A percentile compares a stretch with the other conserved stretches of the same genome.
Conservation (phyloP, 2,329 filamentous ascomycete species). For the Neonectria hederae region DNA sequence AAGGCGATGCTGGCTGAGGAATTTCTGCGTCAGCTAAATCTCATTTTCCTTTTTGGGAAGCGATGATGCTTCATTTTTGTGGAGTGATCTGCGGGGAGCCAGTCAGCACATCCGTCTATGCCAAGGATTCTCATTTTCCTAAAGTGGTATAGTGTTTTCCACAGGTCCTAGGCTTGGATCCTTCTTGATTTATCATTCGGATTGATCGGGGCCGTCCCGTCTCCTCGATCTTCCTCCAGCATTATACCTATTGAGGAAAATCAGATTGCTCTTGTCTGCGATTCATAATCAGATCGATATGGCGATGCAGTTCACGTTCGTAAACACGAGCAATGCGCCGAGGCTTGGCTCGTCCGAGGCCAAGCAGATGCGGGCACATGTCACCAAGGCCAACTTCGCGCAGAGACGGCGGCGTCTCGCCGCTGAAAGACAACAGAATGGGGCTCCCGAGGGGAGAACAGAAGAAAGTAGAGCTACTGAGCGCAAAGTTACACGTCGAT, state of each 20-base stretch:
- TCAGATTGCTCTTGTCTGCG: neutral
- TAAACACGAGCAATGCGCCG: slow-evolving; percentile 31
- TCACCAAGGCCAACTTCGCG: slow-evolving; percentile 34
- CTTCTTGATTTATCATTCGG: neutral
- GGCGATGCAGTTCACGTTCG: slow-evolving; percentile 27
- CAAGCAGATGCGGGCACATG: slow-evolving; percentile 32
- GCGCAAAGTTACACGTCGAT: too few relatives aligned
- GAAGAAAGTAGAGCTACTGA: neutral
- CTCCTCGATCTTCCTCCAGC: neutral
- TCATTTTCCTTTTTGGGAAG: slow-evolving; percentile 25
- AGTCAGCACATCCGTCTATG: neutral
- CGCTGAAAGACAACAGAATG: slow-evolving; percentile 1
- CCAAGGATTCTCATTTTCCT: slow-evolving; percentile 32
- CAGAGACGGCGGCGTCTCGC: slow-evolving; percentile 24
- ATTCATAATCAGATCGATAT: slow-evolving; percentile 1
- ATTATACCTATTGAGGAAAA: neutral
- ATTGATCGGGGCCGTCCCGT: neutral
- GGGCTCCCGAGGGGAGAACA: fast-evolving
- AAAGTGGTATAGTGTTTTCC: slow-evolving; percentile 16
- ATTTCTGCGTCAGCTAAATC: neutral
- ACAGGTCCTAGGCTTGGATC: neutral
- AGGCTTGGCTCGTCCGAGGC: slow-evolving; percentile 18
- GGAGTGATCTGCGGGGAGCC: neutral
- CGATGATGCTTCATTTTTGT: neutral
- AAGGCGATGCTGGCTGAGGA: neutral